Base-by-base conservation (phyloP, 2,329 filamentous ascomycete species). In the Fusarium robinianum region DNA sequence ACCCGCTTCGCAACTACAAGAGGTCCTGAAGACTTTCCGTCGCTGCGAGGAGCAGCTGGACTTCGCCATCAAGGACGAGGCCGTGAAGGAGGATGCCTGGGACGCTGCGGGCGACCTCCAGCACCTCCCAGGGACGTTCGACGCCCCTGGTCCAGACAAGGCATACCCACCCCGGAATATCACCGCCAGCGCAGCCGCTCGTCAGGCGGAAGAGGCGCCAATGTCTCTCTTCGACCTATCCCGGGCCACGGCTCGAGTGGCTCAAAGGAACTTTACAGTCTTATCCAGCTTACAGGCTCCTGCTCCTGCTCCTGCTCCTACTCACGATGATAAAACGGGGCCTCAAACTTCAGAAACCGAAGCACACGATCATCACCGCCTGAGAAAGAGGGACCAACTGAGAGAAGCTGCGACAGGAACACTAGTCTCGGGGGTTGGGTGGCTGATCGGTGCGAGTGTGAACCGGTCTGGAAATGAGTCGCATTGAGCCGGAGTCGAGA, bases 11-110 rank as follows among this genome's bases (percentile, higher is more conserved):
- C 81, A 86, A 9, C 75, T 94, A 1, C 83, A 87, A 46, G 86
- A 90, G 53, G 87, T 94, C 10, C 71, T 94, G 3, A 84, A 82
- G 35, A 83, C 81, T 2, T 94, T 87, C 73, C 81, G 86, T 9
- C 78, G 85, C 30, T 90, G 87, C 53, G 88, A 95, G 61, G 85
- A 89, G 58, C 87, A 92, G 63, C 80, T 89, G 36, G 84, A 84
- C 36, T 75, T 77, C 0, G 76, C 86, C 3, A 73, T 88, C 10
- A 78, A 78, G 35, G 78, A 83, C 22, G 87, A 92, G 58, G 79
- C 80, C 5, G 81, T 79, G 41, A 79, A 79, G 27, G 88, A 90
- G 60, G 72, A 77, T n/a, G 82, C 80, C 2, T 90, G 87, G 77
- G 85, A 90, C 60, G 77, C 81, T 9, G 76, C 77, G 11, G 84